Conservation (phyloP, 495 filamentous ascomycete species). For the Halenospora varia region DNA sequence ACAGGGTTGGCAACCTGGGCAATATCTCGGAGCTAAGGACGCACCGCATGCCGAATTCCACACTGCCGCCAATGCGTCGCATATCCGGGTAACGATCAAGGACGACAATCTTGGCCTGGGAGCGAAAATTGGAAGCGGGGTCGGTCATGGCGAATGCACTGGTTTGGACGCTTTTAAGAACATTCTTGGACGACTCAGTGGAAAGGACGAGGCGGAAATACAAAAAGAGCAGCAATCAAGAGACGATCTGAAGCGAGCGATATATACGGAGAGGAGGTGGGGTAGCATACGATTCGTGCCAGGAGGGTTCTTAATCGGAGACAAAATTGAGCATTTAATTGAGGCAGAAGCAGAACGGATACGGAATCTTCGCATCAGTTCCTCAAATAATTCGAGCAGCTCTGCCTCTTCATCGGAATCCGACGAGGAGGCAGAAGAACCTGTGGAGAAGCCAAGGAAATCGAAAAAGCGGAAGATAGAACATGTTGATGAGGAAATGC, state of each 20-base stretch:
- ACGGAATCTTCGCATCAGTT: slow-evolving; percentile 8
- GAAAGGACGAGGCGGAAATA: slow-evolving; percentile 67
- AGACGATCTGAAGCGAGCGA: slow-evolving; percentile 58
- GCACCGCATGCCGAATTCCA: slow-evolving; percentile 68
- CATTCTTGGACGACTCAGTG: slow-evolving; percentile 83
- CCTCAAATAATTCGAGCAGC: background rate
- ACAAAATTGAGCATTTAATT: slow-evolving; percentile 42
- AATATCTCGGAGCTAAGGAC: slow-evolving; percentile 69
- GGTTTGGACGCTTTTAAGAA: slow-evolving; percentile 81
- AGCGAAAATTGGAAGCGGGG: slow-evolving; percentile 61
- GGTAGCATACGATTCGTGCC: slow-evolving; percentile 75
- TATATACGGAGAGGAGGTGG: slow-evolving; percentile 65
- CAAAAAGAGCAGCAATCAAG: slow-evolving; percentile 58
- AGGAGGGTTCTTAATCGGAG: slow-evolving; percentile 73
- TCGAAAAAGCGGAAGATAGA: slow-evolving; percentile 23
- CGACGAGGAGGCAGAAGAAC: slow-evolving; percentile 12
- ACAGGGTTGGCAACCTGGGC: slow-evolving; percentile 87
- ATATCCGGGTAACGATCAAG: slow-evolving; percentile 76
- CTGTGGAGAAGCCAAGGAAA: slow-evolving; percentile 12
- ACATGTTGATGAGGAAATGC: slow-evolving; percentile 3
- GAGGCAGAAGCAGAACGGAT: slow-evolving; percentile 24
- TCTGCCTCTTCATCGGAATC: slow-evolving; percentile 5
- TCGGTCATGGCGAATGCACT: slow-evolving; percentile 62
- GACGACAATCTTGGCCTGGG: slow-evolving; percentile 89
- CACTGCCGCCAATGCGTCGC: slow-evolving; percentile 69